phyloP scores from a whole-genome alignment of 495 filamentous ascomycete species.

The Margaritispora aquatica region DNA sequence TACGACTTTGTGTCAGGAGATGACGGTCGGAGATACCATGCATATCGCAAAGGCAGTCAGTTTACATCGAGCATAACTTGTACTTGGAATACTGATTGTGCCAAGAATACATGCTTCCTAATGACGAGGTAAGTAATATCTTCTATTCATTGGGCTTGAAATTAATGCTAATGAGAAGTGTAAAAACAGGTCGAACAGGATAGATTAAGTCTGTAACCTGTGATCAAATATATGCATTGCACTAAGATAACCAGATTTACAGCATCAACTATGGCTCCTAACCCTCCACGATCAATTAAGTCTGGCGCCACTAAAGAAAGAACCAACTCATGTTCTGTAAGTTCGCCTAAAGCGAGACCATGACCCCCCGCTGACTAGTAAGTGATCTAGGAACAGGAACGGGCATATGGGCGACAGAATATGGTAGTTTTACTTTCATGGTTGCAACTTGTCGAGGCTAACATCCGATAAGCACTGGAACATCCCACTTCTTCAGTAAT shows the following conservation, averaged over 20 bases:
- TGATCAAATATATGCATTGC: not conserved
- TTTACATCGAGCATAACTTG: not conserved
- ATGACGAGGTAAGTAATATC: slow-evolving; percentile 1
- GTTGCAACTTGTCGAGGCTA: not conserved
- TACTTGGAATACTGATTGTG: not conserved
- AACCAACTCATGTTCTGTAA: not conserved
- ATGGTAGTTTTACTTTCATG: slow-evolving; percentile 26
- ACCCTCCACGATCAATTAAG: not conserved
- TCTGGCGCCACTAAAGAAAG: not conserved
- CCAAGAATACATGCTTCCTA: not conserved
- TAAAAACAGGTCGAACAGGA: not conserved
- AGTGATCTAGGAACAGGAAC: slow-evolving; percentile 24
- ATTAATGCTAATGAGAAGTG: not conserved
- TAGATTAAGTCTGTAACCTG: not conserved
- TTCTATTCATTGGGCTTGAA: not conserved
- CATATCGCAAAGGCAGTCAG: not conserved
- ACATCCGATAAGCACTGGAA: slow-evolving; percentile 10
- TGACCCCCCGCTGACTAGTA: too few relatives aligned
- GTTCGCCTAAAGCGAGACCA: too few relatives aligned
- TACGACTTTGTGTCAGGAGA: slow-evolving; percentile 1
- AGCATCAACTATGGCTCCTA: not conserved
- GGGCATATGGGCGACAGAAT: slow-evolving; percentile 47
- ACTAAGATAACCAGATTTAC: not conserved
- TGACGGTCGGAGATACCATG: not conserved
- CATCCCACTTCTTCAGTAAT: slow-evolving; percentile 29